Evolutionary conservation across 306 rosid genomes (phyloP).

Genomic region (Cicer cuneatum): DNA sequence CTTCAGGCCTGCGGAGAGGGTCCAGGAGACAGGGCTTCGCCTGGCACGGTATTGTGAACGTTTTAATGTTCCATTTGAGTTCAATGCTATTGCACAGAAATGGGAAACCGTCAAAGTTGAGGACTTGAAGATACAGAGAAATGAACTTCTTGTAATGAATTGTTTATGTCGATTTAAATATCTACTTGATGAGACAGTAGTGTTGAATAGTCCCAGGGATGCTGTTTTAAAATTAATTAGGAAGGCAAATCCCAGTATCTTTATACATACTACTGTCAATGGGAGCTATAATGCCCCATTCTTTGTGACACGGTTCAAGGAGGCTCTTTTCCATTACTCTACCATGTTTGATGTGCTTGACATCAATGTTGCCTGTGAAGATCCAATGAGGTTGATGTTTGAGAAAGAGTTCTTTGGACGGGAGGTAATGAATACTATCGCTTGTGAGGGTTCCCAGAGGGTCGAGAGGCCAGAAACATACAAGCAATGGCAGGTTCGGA

Average conservation of each 20-base stretch:
- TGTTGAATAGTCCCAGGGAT: constrained; percentile 68
- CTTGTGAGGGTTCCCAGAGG: constrained; percentile 78
- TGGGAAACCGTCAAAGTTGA: constrained; percentile 71
- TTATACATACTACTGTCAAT: constrained; percentile 56
- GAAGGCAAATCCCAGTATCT: constrained; percentile 72
- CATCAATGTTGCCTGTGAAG: constrained; percentile 40
- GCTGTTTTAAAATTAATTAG: constrained; percentile 66
- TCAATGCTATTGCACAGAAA: constrained; percentile 58
- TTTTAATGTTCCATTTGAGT: constrained; percentile 75
- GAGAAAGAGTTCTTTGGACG: constrained; percentile 71
- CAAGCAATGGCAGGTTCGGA: constrained; percentile 73
- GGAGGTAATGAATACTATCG: constrained; percentile 73
- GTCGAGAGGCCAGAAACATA: constrained; percentile 85
- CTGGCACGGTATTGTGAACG: constrained; percentile 70
- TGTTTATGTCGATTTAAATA: constrained; percentile 54
- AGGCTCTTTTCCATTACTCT: constrained; percentile 77
- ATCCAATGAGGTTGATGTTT: constrained; percentile 53
- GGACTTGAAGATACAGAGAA: constrained; percentile 59
- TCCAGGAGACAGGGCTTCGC: constrained; percentile 78
- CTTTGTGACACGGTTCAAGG: constrained; percentile 76
- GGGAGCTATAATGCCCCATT: constrained; percentile 81
- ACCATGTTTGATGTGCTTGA: constrained; percentile 67
- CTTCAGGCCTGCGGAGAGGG: constrained; percentile 67
- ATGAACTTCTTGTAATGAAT: constrained; percentile 65
- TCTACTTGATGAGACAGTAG: constrained; percentile 72